Conservation (phyloP, 2,329 filamentous ascomycete species). For the Beauveria medogensis region DNA sequence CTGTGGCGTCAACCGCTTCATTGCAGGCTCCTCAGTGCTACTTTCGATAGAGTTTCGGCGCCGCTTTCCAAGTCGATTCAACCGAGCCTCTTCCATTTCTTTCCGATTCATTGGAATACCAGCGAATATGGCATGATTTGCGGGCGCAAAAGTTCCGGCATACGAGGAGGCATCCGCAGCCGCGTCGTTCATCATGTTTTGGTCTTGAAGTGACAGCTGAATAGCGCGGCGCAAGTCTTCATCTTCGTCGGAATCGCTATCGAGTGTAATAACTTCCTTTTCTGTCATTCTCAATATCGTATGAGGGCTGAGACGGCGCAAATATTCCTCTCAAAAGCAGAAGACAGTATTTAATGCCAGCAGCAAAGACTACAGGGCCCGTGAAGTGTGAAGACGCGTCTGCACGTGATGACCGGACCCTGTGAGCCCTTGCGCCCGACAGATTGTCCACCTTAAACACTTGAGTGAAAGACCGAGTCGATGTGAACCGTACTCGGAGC, state of each 20-base stretch:
- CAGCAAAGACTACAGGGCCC: neutral
- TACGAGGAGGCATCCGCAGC: neutral
- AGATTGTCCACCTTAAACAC: neutral
- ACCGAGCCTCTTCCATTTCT: conserved; percentile 77
- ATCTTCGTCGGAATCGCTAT: conserved; percentile 40
- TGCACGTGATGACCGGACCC: neutral
- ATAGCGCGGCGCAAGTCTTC: conserved; percentile 54
- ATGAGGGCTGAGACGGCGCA: neutral
- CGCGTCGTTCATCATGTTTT: conserved; percentile 8
- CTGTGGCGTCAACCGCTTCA: neutral
- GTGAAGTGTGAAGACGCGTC: neutral
- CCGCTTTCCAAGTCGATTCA: conserved; percentile 59
- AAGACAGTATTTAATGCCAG: neutral
- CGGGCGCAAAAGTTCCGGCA: neutral
- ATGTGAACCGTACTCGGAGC: neutral
- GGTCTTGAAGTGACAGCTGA: conserved; percentile 43
- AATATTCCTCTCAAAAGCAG: neutral
- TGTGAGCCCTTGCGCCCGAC: neutral
- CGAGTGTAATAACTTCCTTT: conserved; percentile 20
- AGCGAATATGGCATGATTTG: conserved; percentile 20
- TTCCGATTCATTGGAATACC: conserved; percentile 60
- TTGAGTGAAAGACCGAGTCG: neutral
- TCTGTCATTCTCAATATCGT: conserved; percentile 15
- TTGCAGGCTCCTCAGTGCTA: neutral
- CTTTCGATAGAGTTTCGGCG: conserved; percentile 16